Evolutionary conservation across 345 rosid genomes (phyloP), one percentile per base, ranked within the genome.

Genomic region (Salix purpurea): DNA sequence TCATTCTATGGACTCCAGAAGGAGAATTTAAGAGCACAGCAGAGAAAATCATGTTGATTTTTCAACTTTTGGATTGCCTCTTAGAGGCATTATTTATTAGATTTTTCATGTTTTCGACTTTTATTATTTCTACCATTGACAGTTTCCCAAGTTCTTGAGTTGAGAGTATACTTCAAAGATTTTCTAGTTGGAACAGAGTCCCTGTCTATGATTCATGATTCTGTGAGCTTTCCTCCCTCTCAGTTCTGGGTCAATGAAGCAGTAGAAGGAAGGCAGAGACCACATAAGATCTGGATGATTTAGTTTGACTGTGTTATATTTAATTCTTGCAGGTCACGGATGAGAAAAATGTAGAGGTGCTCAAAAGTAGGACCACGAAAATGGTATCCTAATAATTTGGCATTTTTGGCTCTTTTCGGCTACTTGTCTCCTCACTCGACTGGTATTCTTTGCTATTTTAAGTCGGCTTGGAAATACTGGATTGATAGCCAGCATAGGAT

Each of bases 261-360:
- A 10, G 11, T 58, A 58, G 60, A 54, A 54, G 26, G 64, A 58
- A 23, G 64, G 24, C 64, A 23, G 11, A 10, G 64, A n/a, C 64
- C 64, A 13, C 18, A 46, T 14, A 65, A 21, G 4, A n/a, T 67
- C 37, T 32, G 50, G 24, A 67, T 19, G 21, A 39, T 9, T 12
- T 14, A 50, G 32, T 67, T 70, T 72, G 74, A 72, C 48, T 19
- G 39, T 39, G 39, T 60, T 34, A 13, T 65, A 15, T 24, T 50
- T 60, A 21, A 32, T 14, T 32, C 50, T 15, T 28, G 73, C 60
- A 14, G 62, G 75, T 72, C 75, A 72, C 67, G 75, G 67, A 72
- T 72, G 75, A 39, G 24, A 37, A 72, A 46, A 23, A 46, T 23
- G 34, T 15, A 26, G 34, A 19, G 36, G 23, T 32, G 7, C 3